These are phyloP conservation scores for Glonium stellatum DNA, from an alignment of 495 filamentous ascomycete species.

Conservation along the genomic window DNA sequence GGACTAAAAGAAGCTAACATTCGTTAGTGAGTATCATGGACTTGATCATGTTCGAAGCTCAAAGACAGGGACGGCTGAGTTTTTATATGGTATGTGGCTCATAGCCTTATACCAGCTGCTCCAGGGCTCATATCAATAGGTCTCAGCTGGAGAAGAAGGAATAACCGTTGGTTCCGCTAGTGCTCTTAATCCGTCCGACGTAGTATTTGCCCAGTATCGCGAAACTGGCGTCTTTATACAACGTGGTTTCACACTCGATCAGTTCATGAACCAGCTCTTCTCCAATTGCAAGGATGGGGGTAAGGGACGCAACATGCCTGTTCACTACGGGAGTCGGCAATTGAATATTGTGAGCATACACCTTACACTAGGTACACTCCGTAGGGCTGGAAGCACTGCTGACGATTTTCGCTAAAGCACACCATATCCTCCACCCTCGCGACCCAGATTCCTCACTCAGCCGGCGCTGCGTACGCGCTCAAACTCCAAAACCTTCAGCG, in stretches of 20 bases:
- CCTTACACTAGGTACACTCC: constrained; percentile 36
- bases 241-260: constrained; percentile 73
- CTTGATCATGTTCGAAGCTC: constrained; percentile 85
- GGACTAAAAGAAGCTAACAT: constrained; percentile 2
- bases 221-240: constrained; percentile 87
- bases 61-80: constrained; percentile 71
- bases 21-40: constrained; percentile 80
- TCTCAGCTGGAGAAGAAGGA: constrained; percentile 92
- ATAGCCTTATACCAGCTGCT: not conserved
- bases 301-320: constrained; percentile 90
- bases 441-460: constrained; percentile 91
- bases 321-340: constrained; percentile 83
- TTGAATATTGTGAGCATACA: constrained; percentile 54
- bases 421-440: constrained; percentile 90
- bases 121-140: constrained; percentile 34
- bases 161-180: constrained; percentile 82
- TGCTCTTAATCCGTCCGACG: constrained; percentile 72
- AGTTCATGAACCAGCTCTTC: constrained; percentile 96
- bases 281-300: constrained; percentile 78
- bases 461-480: constrained; percentile 88
- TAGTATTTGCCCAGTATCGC: constrained; percentile 90
- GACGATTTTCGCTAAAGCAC: constrained; percentile 39
- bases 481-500: constrained; percentile 77
- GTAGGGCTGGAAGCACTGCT: constrained; percentile 35
- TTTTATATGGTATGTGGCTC: constrained; percentile 77